phyloP scores from a whole-genome alignment of 805 yeast genomes.

The Monosporozyma solicola region DNA sequence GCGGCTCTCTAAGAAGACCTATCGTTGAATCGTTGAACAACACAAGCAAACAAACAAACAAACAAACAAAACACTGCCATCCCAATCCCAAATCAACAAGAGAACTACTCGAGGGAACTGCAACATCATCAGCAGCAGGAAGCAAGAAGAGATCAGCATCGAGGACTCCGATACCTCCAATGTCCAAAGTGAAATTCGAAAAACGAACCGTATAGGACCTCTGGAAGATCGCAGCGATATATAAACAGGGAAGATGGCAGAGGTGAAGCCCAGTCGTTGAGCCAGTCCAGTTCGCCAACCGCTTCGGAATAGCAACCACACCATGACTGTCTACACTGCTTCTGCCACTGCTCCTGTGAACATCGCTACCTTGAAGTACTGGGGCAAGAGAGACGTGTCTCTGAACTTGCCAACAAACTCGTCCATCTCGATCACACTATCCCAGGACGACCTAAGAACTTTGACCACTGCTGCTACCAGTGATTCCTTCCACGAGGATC shows the following conservation, averaged over 20 bases:
- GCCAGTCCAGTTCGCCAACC: no score
- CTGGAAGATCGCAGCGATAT: neutral
- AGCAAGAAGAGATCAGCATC: neutral
- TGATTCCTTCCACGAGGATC: conserved; percentile 47
- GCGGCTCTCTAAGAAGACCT: no score
- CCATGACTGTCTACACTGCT: conserved; percentile 54
- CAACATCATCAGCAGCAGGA: neutral
- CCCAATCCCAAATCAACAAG: no score
- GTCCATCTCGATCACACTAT: conserved; percentile 87
- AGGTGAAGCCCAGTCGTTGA: neutral
- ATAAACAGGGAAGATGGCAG: neutral
- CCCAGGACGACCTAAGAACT: conserved; percentile 86
- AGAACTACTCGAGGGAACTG: no score
- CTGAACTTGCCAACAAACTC: conserved; percentile 94
- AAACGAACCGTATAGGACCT: neutral
- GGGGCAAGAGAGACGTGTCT: conserved; percentile 93
- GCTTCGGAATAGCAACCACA: neutral
- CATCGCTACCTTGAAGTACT: conserved; percentile 93
- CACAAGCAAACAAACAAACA: neutral
- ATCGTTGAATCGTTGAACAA: no score
- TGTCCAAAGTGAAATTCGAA: neutral
- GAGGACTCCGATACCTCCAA: conserved; percentile 1
- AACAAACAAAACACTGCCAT: no score
- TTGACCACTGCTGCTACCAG: conserved; percentile 80
- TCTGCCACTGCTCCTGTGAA: conserved; percentile 95